Conservation (phyloP, 495 filamentous ascomycete species). For the Neurospora tetraspora region DNA sequence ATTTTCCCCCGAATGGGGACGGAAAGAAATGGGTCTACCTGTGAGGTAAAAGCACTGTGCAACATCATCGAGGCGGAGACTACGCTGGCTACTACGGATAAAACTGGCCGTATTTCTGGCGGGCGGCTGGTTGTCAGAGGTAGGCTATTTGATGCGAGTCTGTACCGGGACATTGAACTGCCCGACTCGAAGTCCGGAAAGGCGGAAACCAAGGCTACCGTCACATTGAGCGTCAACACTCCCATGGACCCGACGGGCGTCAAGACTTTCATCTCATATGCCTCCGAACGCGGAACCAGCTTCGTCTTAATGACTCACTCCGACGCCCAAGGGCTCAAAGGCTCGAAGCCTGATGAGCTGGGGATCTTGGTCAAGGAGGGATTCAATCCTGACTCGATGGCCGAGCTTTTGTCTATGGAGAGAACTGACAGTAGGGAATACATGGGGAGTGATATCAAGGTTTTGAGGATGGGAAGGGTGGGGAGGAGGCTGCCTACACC, state of each 20-base stretch:
- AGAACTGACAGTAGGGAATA: background rate
- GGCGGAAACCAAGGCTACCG: background rate
- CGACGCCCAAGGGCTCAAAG: background rate
- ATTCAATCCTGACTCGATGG: background rate
- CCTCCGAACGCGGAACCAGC: background rate
- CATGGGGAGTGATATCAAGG: background rate
- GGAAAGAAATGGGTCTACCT: background rate
- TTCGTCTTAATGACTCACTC: background rate
- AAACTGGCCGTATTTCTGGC: background rate
- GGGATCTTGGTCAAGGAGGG: background rate
- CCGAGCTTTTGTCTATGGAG: background rate
- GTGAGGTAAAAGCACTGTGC: background rate
- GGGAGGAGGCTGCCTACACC: background rate
- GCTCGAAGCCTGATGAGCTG: background rate
- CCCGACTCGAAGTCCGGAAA: background rate
- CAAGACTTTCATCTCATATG: background rate
- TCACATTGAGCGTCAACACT: background rate
- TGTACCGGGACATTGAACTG: background rate
- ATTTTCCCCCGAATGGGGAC: background rate
- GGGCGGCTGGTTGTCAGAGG: background rate
- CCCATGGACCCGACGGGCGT: background rate
- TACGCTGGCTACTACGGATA: background rate
- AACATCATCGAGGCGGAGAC: background rate
- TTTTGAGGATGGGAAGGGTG: background rate
- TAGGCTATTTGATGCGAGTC: background rate